Percentiles rank a stretch among this genome's conserved stretches.
These are phyloP conservation scores for Leishmania mexicana DNA, from an alignment of 208 protist genomes.

Conservation along the genomic window DNA sequence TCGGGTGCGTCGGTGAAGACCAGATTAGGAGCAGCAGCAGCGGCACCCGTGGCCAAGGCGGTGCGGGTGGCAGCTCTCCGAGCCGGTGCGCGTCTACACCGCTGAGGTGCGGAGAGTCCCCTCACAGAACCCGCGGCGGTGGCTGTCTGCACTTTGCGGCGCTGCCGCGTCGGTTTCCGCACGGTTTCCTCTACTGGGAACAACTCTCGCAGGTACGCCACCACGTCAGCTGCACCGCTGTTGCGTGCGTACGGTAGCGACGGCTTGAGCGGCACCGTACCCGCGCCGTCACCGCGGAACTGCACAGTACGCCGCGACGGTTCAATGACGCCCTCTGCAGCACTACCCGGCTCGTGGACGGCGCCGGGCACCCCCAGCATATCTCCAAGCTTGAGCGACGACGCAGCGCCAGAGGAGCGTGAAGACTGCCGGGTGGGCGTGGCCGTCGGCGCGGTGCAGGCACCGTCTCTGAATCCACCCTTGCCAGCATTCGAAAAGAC, in stretches of 20 bases:
- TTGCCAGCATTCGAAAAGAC: not conserved
- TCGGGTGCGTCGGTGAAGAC: not conserved
- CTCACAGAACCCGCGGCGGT: not conserved
- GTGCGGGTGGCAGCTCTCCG: not conserved
- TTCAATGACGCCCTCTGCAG: not conserved
- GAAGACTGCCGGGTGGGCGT: not conserved
- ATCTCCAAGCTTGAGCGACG: slow-evolving; percentile 7
- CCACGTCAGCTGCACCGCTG: not conserved
- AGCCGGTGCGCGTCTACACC: not conserved
- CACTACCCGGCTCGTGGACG: not conserved
- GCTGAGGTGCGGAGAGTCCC: not conserved
- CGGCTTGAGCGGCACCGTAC: not conserved
- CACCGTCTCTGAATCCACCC: not conserved
- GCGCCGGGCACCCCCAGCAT: not conserved
- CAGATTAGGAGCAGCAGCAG: not conserved
- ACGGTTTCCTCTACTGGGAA: slow-evolving; percentile 2
- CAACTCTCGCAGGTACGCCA: slow-evolving; percentile 3
- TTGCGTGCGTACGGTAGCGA: not conserved
- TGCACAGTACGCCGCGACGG: not conserved
- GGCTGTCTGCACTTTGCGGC: not conserved
- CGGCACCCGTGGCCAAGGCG: not conserved
- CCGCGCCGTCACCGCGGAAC: not conserved
- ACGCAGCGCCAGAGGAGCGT: not conserved
- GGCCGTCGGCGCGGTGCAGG: not conserved
- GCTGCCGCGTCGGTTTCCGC: not conserved